These are phyloP conservation scores for Ziziphus jujuba DNA, from an alignment of 306 rosid genomes.

Conservation along the genomic window DNA sequence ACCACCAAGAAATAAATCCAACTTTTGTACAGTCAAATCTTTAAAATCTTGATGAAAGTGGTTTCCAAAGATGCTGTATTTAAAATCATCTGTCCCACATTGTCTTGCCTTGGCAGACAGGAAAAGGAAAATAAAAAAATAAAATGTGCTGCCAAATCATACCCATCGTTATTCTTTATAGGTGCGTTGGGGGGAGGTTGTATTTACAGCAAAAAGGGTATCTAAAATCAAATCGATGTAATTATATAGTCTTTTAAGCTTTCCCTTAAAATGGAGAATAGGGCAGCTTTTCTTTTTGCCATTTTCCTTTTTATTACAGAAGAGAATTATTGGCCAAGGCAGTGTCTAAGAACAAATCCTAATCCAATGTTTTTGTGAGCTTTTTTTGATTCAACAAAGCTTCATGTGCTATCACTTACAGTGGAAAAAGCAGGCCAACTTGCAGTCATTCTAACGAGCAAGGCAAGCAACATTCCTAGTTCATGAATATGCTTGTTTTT, in stretches of 20 bases:
- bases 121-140: slow-evolving; percentile 11
- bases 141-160: slow-evolving; percentile 2
- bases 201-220: no score
- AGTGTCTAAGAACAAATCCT: background rate
- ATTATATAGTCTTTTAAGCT: no score
- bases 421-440: no score
- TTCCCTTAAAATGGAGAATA: no score
- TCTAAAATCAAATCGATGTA: no score
- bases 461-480: background rate
- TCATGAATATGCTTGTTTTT: background rate
- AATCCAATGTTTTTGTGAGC: background rate
- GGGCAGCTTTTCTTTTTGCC: no score
- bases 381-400: background rate
- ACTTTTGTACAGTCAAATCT: slow-evolving; percentile 10
- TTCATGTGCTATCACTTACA: background rate
- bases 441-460: no score
- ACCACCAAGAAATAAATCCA: background rate
- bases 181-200: slow-evolving; percentile 15
- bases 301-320: background rate
- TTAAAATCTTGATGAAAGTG: slow-evolving; percentile 12
- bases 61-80: slow-evolving; percentile 4
- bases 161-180: slow-evolving; percentile 4
- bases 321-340: background rate
- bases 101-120: slow-evolving; percentile 20
- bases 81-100: slow-evolving; percentile 6